Percentiles rank a stretch among this genome's conserved stretches.
phyloP scores from a whole-genome alignment of 139 green algal genomes.

The Astrephomene gubernaculifera region DNA sequence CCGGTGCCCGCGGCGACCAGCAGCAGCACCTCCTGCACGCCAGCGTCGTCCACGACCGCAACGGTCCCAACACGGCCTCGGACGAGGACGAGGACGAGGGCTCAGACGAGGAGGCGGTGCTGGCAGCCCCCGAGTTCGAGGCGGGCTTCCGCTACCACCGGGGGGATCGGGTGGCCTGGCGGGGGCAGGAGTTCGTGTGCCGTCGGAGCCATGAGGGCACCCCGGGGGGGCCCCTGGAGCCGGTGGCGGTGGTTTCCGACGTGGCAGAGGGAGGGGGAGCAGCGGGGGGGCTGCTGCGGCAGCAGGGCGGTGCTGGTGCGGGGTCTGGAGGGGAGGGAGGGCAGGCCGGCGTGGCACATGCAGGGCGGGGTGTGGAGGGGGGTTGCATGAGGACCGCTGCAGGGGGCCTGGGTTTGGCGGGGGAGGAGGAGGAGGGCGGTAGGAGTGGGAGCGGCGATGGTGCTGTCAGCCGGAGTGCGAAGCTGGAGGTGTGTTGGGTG shows the following conservation, averaged over 20 bases:
- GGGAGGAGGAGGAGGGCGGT: too few relatives aligned
- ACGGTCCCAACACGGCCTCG: background rate
- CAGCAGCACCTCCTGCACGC: background rate
- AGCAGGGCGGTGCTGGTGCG: too few relatives aligned
- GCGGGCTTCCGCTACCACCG: background rate
- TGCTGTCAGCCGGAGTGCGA: too few relatives aligned
- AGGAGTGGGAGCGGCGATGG: too few relatives aligned
- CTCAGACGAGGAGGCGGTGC: background rate
- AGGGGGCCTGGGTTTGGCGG: too few relatives aligned
- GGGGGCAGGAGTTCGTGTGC: slow-evolving; percentile 2
- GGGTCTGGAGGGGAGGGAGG: too few relatives aligned
- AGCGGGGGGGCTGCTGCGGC: too few relatives aligned
- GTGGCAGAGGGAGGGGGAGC: too few relatives aligned
- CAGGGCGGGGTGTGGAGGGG: too few relatives aligned
- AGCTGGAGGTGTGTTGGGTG: too few relatives aligned
- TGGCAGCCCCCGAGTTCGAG: slow-evolving; percentile 2
- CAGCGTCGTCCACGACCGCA: background rate
- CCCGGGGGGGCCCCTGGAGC: background rate
- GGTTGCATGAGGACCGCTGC: too few relatives aligned
- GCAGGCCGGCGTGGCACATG: too few relatives aligned
- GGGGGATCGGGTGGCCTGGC: background rate
- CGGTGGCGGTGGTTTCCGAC: background rate
- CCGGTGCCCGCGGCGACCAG: background rate
- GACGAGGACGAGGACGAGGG: background rate
- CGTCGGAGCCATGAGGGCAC: background rate